Conservation (phyloP, 2,329 filamentous ascomycete genomes). For the Colletotrichum shisoi region DNA sequence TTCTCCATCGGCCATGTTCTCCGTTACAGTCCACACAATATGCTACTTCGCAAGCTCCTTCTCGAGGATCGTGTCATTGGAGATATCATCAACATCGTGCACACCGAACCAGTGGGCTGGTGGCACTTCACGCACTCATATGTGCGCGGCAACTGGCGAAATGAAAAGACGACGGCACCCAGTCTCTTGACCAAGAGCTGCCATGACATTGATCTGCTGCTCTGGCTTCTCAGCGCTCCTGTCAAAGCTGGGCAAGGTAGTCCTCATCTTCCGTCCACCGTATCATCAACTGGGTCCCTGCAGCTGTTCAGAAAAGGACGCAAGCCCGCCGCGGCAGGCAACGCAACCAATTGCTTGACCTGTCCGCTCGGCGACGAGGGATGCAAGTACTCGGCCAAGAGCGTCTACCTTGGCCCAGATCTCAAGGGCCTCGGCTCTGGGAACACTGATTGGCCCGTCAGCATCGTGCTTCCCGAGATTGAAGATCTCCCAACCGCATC, state of each 20-base stretch:
- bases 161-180: conserved; percentile 76
- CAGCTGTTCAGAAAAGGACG: conserved; percentile 78
- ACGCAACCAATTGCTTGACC: conserved; percentile 84
- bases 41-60: conserved; percentile 79
- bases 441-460: conserved; percentile 81
- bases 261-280: conserved; percentile 75
- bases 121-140: conserved; percentile 95
- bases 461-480: conserved; percentile 90
- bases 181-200: conserved; percentile 94
- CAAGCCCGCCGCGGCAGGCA: conserved; percentile 78
- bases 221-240: conserved; percentile 89
- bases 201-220: conserved; percentile 90
- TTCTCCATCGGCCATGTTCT: conserved; percentile 96
- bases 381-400: conserved; percentile 86
- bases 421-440: conserved; percentile 67
- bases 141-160: conserved; percentile 93
- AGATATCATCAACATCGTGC: conserved; percentile 83
- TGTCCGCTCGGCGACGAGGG: conserved; percentile 74
- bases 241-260: conserved; percentile 54
- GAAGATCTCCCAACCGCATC: conserved; percentile 70
- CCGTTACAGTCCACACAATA: conserved; percentile 91
- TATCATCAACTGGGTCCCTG: conserved; percentile 79
- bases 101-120: conserved; percentile 94
- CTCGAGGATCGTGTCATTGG: conserved; percentile 79
- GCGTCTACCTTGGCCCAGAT: conserved; percentile 77